Percentiles rank a stretch among this genome's conserved stretches.
These are phyloP conservation scores for Gnaphalium uliginosum DNA, from an alignment of 129 eudicot species.

Conservation along the genomic window DNA sequence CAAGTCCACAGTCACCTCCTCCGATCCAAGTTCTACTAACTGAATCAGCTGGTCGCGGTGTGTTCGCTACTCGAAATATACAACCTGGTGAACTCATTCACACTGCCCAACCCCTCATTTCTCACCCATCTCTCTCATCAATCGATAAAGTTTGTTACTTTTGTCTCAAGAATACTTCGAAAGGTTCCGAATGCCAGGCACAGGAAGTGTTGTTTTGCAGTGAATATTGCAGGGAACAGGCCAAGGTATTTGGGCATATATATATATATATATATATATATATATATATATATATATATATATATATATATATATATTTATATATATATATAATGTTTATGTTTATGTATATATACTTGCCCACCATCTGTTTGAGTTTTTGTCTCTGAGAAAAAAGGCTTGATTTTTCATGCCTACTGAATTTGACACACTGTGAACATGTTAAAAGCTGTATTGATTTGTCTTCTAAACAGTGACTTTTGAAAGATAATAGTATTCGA, in stretches of 20 bases:
- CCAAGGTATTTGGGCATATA: conserved; percentile 69
- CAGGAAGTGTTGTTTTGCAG: conserved; percentile 56
- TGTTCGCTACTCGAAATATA: conserved; percentile 80
- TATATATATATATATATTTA: not conserved
- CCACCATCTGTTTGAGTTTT: conserved; percentile 39
- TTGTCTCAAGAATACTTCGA: conserved; percentile 52
- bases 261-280: not conserved
- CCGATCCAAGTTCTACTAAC: conserved; percentile 74
- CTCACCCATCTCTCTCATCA: conserved; percentile 68
- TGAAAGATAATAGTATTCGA: not conserved
- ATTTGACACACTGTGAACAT: not conserved
- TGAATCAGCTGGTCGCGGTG: conserved; percentile 82
- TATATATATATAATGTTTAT: not conserved
- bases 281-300: not conserved
- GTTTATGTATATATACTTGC: not conserved
- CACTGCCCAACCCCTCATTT: conserved; percentile 65
- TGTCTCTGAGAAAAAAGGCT: conserved; percentile 27
- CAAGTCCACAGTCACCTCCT: conserved; percentile 51
- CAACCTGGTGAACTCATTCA: conserved; percentile 80
- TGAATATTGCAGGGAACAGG: conserved; percentile 53
- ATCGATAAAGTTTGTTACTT: conserved; percentile 57
- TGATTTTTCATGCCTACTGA: conserved; percentile 1
- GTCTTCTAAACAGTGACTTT: not conserved
- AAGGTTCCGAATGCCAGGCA: conserved; percentile 1
- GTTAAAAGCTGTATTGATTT: not conserved